Evolutionary conservation across 352 stramenopile species (phyloP), one percentile per base, ranked within the genome.

Genomic region (Phytophthora lateralis): DNA sequence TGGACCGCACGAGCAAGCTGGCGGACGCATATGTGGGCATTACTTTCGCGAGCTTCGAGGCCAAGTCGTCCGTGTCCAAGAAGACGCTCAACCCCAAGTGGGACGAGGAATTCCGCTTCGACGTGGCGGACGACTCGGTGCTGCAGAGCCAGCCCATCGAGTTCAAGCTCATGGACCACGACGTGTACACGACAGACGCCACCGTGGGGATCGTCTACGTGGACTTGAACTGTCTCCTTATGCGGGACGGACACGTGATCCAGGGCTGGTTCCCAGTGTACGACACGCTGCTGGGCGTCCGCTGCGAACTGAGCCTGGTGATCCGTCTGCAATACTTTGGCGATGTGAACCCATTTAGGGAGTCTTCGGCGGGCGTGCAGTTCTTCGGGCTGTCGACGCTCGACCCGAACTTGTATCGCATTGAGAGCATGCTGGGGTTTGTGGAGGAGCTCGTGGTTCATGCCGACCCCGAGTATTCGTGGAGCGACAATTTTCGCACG

Each of bases 231-330:
- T 98, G 96, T 43, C 78, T 99, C 32, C 69, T 99, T n/a, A 99
- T 98, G 85, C 79, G 82, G 21, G 85, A 93, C 53, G 82, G 78
- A 17, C 78, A 95, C 51, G 84, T 90, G 38, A 97, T 99, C 61
- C 93, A 98, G 64, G 97, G 97, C 29, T 99, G 95, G 95, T 99
- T 99, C 78, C 97, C 97, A 4, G 85, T 99, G 8, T 99, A 99
- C 71, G 97, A 99, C 79, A 99, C 97, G 18, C 69, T 99, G 4
- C 65, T 97, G 6, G 97, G 97, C 18, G 94, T 99, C 34, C 87
- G 96, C 26, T 98, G 97, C 46, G 95, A 99, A 76, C 73, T 99
- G 32, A 90, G 82, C 41, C 68, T 99, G 17, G 93, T 97, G 18
- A 93, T 99, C 30, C 97, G 98, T 27, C 69, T 99, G 41, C 91